A percentile compares a stretch with the other conserved stretches of the same genome.
phyloP scores from a whole-genome alignment of 352 stramenopile genomes.

The Phytophthora nicotianae region DNA sequence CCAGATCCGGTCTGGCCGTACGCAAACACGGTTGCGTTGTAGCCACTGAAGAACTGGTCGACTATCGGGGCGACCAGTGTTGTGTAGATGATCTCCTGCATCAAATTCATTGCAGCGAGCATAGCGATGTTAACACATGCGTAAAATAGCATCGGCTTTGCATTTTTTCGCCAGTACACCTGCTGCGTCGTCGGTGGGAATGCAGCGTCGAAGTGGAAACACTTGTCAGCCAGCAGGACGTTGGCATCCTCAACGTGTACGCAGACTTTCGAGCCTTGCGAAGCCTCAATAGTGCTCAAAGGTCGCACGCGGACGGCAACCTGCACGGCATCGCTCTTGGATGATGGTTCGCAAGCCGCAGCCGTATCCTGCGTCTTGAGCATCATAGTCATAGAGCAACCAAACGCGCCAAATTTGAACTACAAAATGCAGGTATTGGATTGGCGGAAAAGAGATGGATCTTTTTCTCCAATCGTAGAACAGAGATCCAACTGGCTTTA shows the following conservation, averaged over 20 bases:
- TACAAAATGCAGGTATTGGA: too few species aligned
- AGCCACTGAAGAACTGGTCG: constrained; percentile 92
- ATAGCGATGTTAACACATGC: not conserved
- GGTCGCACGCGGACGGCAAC: constrained; percentile 48
- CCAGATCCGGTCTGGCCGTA: constrained; percentile 94
- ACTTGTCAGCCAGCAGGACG: constrained; percentile 39
- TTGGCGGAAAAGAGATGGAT: constrained; percentile 19
- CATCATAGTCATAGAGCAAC: not conserved
- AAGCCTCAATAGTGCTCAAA: constrained; percentile 32
- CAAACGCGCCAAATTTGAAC: not conserved
- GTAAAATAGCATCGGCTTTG: not conserved
- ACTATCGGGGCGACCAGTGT: constrained; percentile 64
- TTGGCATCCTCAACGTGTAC: constrained; percentile 30
- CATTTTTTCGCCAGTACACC: constrained; percentile 2
- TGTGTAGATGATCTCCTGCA: constrained; percentile 60
- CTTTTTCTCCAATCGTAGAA: constrained; percentile 28
- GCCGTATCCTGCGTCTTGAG: not conserved
- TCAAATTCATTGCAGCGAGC: not conserved
- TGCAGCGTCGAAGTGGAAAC: constrained; percentile 85
- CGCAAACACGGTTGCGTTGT: constrained; percentile 95
- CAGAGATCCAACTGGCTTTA: constrained; percentile 45
- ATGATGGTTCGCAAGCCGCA: not conserved
- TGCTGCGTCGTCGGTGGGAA: constrained; percentile 49
- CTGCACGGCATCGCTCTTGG: constrained; percentile 20
- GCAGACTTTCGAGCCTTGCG: constrained; percentile 33